A percentile compares a stretch with the other conserved stretches of the same genome.
Conservation (phyloP, 2,329 filamentous ascomycete species). For the Neonectria hederae region DNA sequence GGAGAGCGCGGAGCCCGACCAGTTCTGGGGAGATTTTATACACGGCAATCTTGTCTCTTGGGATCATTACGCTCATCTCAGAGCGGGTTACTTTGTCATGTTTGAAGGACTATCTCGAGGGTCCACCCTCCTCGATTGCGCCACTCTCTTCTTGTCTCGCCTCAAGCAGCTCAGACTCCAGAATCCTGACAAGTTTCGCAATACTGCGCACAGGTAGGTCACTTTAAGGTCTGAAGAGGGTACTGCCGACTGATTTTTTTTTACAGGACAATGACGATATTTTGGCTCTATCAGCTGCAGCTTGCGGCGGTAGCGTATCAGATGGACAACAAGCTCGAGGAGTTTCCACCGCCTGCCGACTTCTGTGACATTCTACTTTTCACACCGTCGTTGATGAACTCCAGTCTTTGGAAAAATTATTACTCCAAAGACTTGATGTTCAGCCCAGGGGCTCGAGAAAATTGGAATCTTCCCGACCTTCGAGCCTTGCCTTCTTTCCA, state of each 20-base stretch:
- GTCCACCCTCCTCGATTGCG: slow-evolving; percentile 40
- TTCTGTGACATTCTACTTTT: slow-evolving; percentile 41
- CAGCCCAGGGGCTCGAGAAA: slow-evolving; percentile 38
- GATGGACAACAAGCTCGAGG: slow-evolving; percentile 8
- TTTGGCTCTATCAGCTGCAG: slow-evolving; percentile 49
- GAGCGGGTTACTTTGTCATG: slow-evolving; percentile 46
- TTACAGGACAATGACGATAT: slow-evolving; percentile 46
- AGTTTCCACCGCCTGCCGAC: slow-evolving; percentile 27
- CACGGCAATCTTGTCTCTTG: slow-evolving; percentile 41
- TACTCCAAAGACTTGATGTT: slow-evolving; percentile 48
- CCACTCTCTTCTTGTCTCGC: slow-evolving; percentile 44
- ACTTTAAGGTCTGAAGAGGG: background rate
- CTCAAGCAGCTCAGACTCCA: slow-evolving; percentile 38
- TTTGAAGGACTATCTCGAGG: slow-evolving; percentile 39
- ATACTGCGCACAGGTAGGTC: slow-evolving; percentile 46
- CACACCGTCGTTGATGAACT: slow-evolving; percentile 43
- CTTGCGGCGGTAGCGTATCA: slow-evolving; percentile 42
- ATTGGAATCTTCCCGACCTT: slow-evolving; percentile 46
- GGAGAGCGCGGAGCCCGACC: slow-evolving; percentile 11
- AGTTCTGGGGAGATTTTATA: slow-evolving; percentile 44
- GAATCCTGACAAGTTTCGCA: slow-evolving; percentile 45
- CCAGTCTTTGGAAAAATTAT: slow-evolving; percentile 44
- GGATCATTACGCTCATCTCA: slow-evolving; percentile 48
- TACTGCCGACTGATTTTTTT: background rate
- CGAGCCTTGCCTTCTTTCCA: slow-evolving; percentile 39